A percentile compares a stretch with the other conserved stretches of the same genome.
Evolutionary conservation across 2,329 filamentous ascomycete genomes (phyloP).

Genomic region (Exophiala dermatitidis): DNA sequence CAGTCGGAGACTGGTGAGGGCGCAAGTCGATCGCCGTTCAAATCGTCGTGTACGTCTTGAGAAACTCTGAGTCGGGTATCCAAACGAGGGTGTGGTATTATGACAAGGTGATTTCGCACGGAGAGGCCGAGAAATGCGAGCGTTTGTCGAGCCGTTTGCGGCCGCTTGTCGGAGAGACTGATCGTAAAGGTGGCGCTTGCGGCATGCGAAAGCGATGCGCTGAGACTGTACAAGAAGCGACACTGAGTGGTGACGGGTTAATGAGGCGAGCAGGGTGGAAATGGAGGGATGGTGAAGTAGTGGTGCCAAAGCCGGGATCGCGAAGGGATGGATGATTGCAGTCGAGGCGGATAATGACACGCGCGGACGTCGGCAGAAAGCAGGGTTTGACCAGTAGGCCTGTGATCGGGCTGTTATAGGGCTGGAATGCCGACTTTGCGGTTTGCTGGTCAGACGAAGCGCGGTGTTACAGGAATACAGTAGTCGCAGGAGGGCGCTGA

Average conservation of each 20-base stretch:
- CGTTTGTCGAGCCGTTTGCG: not conserved
- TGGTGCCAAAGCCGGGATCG: not conserved
- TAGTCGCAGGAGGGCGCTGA: not conserved
- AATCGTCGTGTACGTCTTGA: too few relatives aligned
- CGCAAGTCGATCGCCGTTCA: too few relatives aligned
- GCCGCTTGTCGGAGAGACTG: not conserved
- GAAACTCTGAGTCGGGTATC: too few relatives aligned
- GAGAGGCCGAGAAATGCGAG: not conserved
- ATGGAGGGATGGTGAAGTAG: not conserved
- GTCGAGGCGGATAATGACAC: constrained; percentile 9
- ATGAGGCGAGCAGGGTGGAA: not conserved
- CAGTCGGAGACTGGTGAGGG: too few relatives aligned
- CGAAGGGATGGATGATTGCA: constrained; percentile 10
- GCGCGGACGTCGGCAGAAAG: constrained; percentile 18
- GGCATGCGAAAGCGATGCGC: too few relatives aligned
- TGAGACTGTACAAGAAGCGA: too few relatives aligned
- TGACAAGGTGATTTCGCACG: not conserved
- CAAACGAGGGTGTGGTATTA: not conserved
- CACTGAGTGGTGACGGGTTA: not conserved
- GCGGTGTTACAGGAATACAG: not conserved
- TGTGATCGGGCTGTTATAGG: not conserved
- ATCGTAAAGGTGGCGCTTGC: not conserved
- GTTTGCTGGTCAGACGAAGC: not conserved
- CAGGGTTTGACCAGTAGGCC: not conserved
- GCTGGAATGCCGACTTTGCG: not conserved